Conservation (phyloP, 1,284 basidiomycete genomes). For the Irpex sp. region DNA sequence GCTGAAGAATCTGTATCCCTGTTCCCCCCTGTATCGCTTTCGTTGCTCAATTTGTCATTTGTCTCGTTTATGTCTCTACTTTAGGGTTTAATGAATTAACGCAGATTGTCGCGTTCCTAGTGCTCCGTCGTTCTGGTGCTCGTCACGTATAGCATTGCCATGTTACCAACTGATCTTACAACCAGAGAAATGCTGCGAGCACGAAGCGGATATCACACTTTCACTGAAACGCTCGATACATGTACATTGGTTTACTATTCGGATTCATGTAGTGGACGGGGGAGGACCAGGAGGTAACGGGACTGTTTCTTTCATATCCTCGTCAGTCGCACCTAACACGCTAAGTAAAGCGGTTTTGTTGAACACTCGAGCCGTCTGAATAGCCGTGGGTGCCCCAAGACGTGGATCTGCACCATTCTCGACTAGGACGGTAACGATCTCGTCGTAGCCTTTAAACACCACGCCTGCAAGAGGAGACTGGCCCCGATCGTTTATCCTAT, state of each 20-base stretch:
- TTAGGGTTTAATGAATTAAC: too few species aligned
- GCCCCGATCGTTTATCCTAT: conserved; percentile 70
- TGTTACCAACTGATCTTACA: too few species aligned
- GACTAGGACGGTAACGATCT: conserved; percentile 58
- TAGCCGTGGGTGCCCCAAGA: conserved; percentile 68
- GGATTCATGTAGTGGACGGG: background rate
- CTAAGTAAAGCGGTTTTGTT: conserved; percentile 49
- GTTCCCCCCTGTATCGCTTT: too few species aligned
- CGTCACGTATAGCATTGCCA: too few species aligned
- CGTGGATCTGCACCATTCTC: conserved; percentile 68
- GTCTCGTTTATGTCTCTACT: too few species aligned
- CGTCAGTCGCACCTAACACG: conserved; percentile 51
- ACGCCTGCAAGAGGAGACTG: conserved; percentile 84
- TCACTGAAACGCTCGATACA: background rate
- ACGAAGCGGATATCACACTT: too few species aligned
- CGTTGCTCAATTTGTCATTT: too few species aligned
- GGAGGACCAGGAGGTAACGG: conserved; percentile 22
- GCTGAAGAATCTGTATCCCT: background rate
- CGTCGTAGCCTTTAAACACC: conserved; percentile 71
- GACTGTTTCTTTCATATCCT: conserved; percentile 35
- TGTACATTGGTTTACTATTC: background rate
- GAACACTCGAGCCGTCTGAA: conserved; percentile 71
- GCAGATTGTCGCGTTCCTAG: too few species aligned
- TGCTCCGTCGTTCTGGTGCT: too few species aligned
- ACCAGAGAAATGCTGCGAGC: too few species aligned